Percentiles rank a stretch among this genome's conserved stretches.
phyloP scores from a whole-genome alignment of 2,329 filamentous ascomycete species.

The Dryadomyces quercus-mongolicae region DNA sequence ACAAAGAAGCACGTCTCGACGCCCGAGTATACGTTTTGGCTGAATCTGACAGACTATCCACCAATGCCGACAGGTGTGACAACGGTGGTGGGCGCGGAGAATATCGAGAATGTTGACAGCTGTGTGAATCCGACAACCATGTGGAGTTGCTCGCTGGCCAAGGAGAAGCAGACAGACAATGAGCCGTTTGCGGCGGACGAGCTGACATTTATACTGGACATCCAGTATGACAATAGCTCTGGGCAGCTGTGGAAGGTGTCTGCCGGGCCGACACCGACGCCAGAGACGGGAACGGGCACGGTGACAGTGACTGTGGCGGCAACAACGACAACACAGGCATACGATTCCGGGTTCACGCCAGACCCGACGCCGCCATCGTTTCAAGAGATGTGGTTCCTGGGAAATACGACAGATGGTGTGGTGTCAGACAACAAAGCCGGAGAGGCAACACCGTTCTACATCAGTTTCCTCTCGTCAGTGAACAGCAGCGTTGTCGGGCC shows the following conservation, averaged over 20 bases:
- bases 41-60: constrained; percentile 78
- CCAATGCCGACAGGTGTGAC: constrained; percentile 75
- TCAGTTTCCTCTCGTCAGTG: constrained; percentile 51
- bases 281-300: not conserved
- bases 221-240: constrained; percentile 56
- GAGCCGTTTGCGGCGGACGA: constrained; percentile 52
- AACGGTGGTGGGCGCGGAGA: constrained; percentile 64
- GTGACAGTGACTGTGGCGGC: not conserved
- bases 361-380: constrained; percentile 46
- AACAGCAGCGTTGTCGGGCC: constrained; percentile 20
- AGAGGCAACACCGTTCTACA: constrained; percentile 80
- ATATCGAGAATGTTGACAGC: constrained; percentile 47
- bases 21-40: constrained; percentile 43
- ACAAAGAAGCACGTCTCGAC: constrained; percentile 20
- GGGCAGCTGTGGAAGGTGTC: constrained; percentile 35
- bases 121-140: constrained; percentile 63
- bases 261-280: constrained; percentile 20
- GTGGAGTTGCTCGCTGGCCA: constrained; percentile 80
- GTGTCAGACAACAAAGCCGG: constrained; percentile 57
- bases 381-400: constrained; percentile 68
- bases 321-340: constrained; percentile 1
- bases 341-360: constrained; percentile 28
- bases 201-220: constrained; percentile 71
- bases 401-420: constrained; percentile 72
- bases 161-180: constrained; percentile 57